These are phyloP conservation scores for Colletotrichum cordylinicola DNA, from an alignment of 2,329 filamentous ascomycete genomes.

Conservation along the genomic window DNA sequence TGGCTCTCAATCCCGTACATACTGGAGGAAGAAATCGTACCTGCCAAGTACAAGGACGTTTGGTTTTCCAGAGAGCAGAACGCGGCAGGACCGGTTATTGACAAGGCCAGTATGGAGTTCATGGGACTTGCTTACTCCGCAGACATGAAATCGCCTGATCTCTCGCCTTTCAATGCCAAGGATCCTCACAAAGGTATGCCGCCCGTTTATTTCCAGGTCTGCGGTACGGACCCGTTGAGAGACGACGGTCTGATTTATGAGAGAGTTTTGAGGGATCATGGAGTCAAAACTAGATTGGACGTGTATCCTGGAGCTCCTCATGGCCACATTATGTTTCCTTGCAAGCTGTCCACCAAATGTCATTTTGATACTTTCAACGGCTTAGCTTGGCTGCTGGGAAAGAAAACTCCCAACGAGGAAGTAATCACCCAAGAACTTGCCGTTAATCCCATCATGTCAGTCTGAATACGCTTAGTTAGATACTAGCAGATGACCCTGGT, in stretches of 20 bases:
- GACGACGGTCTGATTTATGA: constrained; percentile 61
- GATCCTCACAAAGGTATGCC: constrained; percentile 41
- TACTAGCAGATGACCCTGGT: not conserved
- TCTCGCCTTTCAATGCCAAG: constrained; percentile 36
- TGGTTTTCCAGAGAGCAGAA: constrained; percentile 49
- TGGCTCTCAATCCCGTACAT: constrained; percentile 1
- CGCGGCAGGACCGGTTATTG: constrained; percentile 37
- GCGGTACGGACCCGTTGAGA: constrained; percentile 53
- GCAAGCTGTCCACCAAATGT: not conserved
- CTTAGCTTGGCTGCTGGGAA: not conserved
- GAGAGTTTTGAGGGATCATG: constrained; percentile 46
- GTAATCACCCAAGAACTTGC: not conserved
- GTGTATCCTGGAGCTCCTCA: not conserved
- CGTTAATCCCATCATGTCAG: not conserved
- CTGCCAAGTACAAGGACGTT: constrained; percentile 40
- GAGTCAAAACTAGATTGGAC: constrained; percentile 41
- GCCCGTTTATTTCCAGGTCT: constrained; percentile 53
- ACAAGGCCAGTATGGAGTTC: constrained; percentile 26
- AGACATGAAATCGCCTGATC: constrained; percentile 31
- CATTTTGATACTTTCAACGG: not conserved
- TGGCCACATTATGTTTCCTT: not conserved
- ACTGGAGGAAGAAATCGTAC: constrained; percentile 8
- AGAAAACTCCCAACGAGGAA: not conserved
- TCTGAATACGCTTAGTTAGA: not conserved
- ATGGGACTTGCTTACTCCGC: constrained; percentile 34